Evolutionary conservation across 495 filamentous ascomycete species (phyloP), one percentile per base, ranked within the genome.

Genomic region (Aspergillus kassunensis): DNA sequence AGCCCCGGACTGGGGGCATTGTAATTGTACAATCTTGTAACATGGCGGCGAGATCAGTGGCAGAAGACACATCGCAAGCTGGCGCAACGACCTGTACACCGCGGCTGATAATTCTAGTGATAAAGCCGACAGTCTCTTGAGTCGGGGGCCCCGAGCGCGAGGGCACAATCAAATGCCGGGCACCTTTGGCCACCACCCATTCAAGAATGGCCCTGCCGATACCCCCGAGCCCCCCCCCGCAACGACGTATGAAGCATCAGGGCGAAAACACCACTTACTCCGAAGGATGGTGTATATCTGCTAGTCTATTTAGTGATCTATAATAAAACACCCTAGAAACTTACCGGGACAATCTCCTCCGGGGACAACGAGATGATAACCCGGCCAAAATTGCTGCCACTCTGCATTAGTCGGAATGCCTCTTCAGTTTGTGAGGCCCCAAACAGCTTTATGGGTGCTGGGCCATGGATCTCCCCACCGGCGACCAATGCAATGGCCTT

Each of bases 1-100:
- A 62, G 11, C 80, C 79, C 29, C 62, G 69, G 46, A 84, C 63
- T 7, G 72, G 71, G 4, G 75, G 71, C 60, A 77, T 66, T 2
- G 44, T 59, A 18, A 10, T 30, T 1, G 58, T 15, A 49, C 58
- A 64, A 11, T 60, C 48, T 49, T 40, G 4, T 54, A 56, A 15
- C 60, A 35, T 24, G 11, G 9, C n/a, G 3, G 16, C 42, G 19
- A 51, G 39, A 16, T 58, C 25, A 15, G 20, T 11, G 15, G 10
- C 27, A 9, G 29, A 20, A 6, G 60, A 58, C 5, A 74, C 64
- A 50, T 82, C 73, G 41, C 77, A 79, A 19, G 53, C 49, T 7
- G 61, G 62, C 2, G 66, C 65, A 16, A 62, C 24, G 5, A 75
- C 49, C 2, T 55, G 54, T 18, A 53, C 51, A 19, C 61, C 65